phyloP scores from a whole-genome alignment of 345 rosid genomes.

The Brassica rapa region DNA sequence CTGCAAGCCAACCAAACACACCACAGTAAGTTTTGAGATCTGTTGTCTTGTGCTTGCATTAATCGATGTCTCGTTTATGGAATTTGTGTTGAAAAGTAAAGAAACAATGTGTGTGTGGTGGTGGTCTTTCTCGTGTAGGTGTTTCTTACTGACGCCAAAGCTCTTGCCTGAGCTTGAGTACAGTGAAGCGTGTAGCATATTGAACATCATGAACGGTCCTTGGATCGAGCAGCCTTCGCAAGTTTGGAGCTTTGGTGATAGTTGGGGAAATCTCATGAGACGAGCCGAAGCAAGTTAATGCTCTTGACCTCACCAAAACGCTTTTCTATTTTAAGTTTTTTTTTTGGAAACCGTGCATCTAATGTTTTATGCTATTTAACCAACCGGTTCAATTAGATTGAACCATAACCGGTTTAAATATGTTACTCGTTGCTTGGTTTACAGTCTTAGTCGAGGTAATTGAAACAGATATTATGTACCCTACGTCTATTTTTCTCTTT shows the following conservation, averaged over 20 bases:
- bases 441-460: neutral
- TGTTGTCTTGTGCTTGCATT: neutral
- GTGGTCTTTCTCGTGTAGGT: conserved; percentile 48
- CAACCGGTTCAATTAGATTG: conserved; percentile 1
- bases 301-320: neutral
- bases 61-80: neutral
- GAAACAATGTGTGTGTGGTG: neutral
- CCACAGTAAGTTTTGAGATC: conserved; percentile 64
- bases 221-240: conserved; percentile 82
- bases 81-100: neutral
- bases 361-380: neutral
- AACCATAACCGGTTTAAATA: neutral
- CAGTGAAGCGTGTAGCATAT: conserved; percentile 77
- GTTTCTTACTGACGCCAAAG: conserved; percentile 90
- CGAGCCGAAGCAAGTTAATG: neutral
- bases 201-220: conserved; percentile 30
- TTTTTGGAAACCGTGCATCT: neutral
- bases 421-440: neutral
- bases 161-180: conserved; percentile 83
- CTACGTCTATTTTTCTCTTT: neutral
- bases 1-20: conserved; percentile 89
- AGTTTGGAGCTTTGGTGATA: conserved; percentile 61
- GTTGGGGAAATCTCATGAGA: neutral
- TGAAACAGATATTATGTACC: neutral
- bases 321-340: neutral